Percentiles rank a stretch among this genome's conserved stretches.
Conservation (phyloP, 495 filamentous ascomycete species). For the Tetracladium setigerum region DNA sequence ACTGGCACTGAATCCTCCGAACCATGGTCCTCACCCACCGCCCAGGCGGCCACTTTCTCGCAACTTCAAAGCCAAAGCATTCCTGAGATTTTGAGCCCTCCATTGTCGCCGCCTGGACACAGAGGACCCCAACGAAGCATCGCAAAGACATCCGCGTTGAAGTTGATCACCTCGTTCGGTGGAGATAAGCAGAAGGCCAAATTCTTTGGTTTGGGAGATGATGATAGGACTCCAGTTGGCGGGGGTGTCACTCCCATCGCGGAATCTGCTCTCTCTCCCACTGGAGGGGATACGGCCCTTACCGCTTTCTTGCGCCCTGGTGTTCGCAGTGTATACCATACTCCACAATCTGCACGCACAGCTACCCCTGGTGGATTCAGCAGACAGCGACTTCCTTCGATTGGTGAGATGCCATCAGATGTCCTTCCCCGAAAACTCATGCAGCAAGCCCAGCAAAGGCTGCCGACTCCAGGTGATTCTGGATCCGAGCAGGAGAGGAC, state of each 20-base stretch:
- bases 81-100: conserved; percentile 48
- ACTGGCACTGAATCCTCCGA: conserved; percentile 66
- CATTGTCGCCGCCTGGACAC: conserved; percentile 44
- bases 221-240: conserved; percentile 69
- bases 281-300: conserved; percentile 49
- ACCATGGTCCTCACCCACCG: conserved; percentile 77
- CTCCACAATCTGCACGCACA: conserved; percentile 67
- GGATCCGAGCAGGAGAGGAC: conserved; percentile 21
- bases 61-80: conserved; percentile 38
- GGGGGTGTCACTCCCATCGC: conserved; percentile 83
- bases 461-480: conserved; percentile 26
- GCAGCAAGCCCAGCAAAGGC: conserved; percentile 15
- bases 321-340: conserved; percentile 45
- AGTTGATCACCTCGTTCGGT: conserved; percentile 86
- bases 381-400: conserved; percentile 69
- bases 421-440: conserved; percentile 26
- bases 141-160: conserved; percentile 77
- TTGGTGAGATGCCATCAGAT: conserved; percentile 60
- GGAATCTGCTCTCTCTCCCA: conserved; percentile 78
- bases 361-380: conserved; percentile 63
- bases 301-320: conserved; percentile 59
- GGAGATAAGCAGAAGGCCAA: conserved; percentile 50
- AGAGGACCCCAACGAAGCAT: conserved; percentile 48
- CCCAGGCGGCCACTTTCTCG: conserved; percentile 57
- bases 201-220: conserved; percentile 57